Conservation (phyloP, 225 moss, liverwort and hornwort genomes). For the Pseudoscleropodium purum region DNA sequence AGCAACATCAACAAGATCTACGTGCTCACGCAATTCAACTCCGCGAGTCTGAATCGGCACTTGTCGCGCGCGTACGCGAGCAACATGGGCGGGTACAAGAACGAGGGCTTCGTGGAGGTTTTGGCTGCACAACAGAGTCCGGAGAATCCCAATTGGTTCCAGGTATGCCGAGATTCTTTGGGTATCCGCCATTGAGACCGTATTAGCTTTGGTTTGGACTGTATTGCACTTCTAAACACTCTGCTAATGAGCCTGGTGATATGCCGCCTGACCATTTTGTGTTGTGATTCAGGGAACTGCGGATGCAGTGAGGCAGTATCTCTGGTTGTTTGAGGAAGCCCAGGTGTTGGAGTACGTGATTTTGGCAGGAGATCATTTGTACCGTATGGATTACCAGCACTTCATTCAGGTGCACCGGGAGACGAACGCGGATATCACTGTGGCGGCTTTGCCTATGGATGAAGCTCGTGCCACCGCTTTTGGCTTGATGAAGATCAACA, state of each 20-base stretch:
- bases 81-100: conserved; percentile 99
- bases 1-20: conserved; percentile 97
- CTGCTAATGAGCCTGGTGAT: background rate
- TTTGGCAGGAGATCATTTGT: conserved; percentile 89
- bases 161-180: conserved; percentile 8
- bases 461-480: conserved; percentile 86
- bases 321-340: conserved; percentile 98
- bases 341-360: conserved; percentile 87
- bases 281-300: conserved; percentile 62
- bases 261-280: background rate
- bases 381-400: conserved; percentile 98
- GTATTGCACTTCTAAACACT: background rate
- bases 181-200: background rate
- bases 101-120: conserved; percentile 96
- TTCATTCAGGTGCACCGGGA: conserved; percentile 82
- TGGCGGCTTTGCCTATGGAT: conserved; percentile 91
- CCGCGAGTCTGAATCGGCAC: conserved; percentile 89
- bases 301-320: conserved; percentile 91
- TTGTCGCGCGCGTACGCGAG: conserved; percentile 94
- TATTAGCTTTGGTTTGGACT: background rate
- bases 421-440: conserved; percentile 88
- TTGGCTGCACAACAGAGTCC: conserved; percentile 99
- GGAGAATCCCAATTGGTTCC: conserved; percentile 99
- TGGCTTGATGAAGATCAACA: conserved; percentile 92
- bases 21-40: conserved; percentile 98